Conservation (phyloP, 129 eudicot genomes). For the Helichrysum umbraculigerum region DNA sequence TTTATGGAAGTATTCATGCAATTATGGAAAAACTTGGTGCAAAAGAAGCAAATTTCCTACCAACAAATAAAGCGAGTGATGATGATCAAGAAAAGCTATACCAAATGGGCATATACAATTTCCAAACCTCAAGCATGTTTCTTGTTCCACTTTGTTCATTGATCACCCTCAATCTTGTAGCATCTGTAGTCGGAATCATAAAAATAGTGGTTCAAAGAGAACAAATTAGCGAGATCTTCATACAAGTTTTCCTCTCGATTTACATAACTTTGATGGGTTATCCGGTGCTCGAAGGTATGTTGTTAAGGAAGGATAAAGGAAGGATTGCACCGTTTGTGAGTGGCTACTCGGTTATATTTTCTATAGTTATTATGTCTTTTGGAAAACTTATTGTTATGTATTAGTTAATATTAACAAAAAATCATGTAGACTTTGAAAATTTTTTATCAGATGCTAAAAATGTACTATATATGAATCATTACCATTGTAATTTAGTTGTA, state of each 20-base stretch:
- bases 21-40: slow-evolving; percentile 40
- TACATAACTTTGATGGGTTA: slow-evolving; percentile 32
- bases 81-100: slow-evolving; percentile 33
- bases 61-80: slow-evolving; percentile 49
- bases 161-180: slow-evolving; percentile 32
- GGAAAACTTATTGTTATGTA: slow-evolving; percentile 28
- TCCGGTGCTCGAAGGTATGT: slow-evolving; percentile 54
- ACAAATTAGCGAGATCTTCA: slow-evolving; percentile 25
- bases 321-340: slow-evolving; percentile 29
- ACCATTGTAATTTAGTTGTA: too few species aligned
- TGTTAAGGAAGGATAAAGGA: slow-evolving; percentile 56
- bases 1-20: slow-evolving; percentile 40
- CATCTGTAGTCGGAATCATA: slow-evolving; percentile 32
- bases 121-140: slow-evolving; percentile 41
- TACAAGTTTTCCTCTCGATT: slow-evolving; percentile 42
- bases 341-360: slow-evolving; percentile 27
- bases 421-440: background rate
- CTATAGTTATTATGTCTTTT: slow-evolving; percentile 18
- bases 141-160: slow-evolving; percentile 45
- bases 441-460: too few species aligned
- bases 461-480: background rate
- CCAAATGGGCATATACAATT: slow-evolving; percentile 45
- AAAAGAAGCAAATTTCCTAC: slow-evolving; percentile 41
- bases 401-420: slow-evolving; percentile 5
- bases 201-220: slow-evolving; percentile 7